Evolutionary conservation across 805 yeast species (phyloP).

Genomic region (Priceomyces haplophilus): DNA sequence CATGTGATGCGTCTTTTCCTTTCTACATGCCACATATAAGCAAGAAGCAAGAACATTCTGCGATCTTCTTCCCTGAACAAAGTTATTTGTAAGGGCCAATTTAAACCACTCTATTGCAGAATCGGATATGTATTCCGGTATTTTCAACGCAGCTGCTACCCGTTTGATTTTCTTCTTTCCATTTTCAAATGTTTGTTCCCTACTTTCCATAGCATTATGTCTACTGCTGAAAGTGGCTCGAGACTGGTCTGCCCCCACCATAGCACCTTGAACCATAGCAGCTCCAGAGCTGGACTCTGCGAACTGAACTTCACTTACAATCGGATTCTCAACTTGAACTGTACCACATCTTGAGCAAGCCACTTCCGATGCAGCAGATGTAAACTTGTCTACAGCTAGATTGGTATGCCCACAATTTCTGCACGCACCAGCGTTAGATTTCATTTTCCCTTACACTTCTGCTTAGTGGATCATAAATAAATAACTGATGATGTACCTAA

Average conservation of each 20-base stretch:
- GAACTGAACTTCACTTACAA: conserved; percentile 92
- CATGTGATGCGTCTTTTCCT: conserved; percentile 90
- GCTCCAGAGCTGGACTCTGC: conserved; percentile 93
- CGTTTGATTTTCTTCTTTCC: conserved; percentile 77
- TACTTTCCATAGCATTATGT: conserved; percentile 73
- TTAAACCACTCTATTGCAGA: conserved; percentile 89
- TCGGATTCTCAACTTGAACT: conserved; percentile 88
- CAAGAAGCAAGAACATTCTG: conserved; percentile 96
- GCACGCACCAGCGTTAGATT: conserved; percentile 14
- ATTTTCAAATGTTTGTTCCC: conserved; percentile 85
- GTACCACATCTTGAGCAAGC: conserved; percentile 83
- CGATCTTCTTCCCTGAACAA: conserved; percentile 95
- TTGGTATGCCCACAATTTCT: conserved; percentile 23
- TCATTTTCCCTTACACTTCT: not conserved
- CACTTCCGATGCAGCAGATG: conserved; percentile 58
- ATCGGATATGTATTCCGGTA: conserved; percentile 82
- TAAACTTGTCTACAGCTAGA: conserved; percentile 20
- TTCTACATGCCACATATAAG: conserved; percentile 90
- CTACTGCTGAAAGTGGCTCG: conserved; percentile 68
- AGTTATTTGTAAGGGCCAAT: conserved; percentile 79
- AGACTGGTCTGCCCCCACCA: conserved; percentile 82
- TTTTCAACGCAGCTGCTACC: conserved; percentile 72
- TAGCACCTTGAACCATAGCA: conserved; percentile 92
- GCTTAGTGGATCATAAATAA: not conserved
- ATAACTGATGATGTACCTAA: not conserved